Percentiles rank a stretch among this genome's conserved stretches.
Evolutionary conservation across 495 filamentous ascomycete species (phyloP).

Genomic region (Sporormia fimetaria): DNA sequence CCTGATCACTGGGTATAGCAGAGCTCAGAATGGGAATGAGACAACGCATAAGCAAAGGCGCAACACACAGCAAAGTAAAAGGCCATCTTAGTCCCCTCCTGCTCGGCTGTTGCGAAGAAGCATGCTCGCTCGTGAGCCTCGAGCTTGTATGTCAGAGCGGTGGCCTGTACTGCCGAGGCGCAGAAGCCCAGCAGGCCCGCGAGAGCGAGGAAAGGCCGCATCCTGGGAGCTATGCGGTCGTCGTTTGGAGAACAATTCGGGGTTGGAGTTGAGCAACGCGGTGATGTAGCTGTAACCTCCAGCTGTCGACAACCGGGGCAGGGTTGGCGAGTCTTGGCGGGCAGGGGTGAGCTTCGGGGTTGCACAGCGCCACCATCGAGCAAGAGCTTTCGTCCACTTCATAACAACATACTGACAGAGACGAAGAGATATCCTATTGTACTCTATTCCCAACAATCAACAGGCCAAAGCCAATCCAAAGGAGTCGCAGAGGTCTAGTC

Average conservation of each 20-base stretch:
- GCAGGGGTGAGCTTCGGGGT: no score
- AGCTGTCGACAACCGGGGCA: slow-evolving; percentile 8
- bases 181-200: slow-evolving; percentile 53
- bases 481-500: no score
- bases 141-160: slow-evolving; percentile 91
- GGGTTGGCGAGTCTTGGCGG: no score
- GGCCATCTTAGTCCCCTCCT: slow-evolving; percentile 73
- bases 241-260: not conserved
- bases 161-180: slow-evolving; percentile 52
- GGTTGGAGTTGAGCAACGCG: not conserved
- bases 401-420: no score
- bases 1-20: not conserved
- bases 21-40: no score
- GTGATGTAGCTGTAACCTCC: not conserved
- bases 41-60: not conserved
- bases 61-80: slow-evolving; percentile 95
- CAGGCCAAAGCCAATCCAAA: no score
- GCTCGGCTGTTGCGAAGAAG: slow-evolving; percentile 73
- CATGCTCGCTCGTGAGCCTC: slow-evolving; percentile 85
- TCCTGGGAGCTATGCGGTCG: slow-evolving; percentile 16
- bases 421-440: no score
- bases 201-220: slow-evolving; percentile 25
- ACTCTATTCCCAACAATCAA: no score
- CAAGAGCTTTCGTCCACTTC: no score
- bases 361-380: no score